Conservation (phyloP, 441 rosid genomes). For the Jatropha podagrica region DNA sequence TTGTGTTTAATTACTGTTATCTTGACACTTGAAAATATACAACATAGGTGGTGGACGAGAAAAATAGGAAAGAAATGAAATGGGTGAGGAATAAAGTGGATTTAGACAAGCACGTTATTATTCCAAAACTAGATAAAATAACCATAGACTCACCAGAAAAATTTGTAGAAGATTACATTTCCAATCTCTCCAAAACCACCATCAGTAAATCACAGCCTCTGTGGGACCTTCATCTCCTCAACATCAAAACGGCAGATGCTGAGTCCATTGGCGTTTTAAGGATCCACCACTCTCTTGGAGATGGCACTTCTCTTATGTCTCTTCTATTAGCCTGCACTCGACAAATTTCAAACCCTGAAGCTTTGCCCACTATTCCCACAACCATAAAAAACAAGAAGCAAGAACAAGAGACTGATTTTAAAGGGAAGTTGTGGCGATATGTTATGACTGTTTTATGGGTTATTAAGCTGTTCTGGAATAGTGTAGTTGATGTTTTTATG, state of each 20-base stretch:
- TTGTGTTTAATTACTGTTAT: neutral
- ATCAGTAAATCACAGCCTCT: conserved; percentile 38
- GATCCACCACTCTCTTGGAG: conserved; percentile 50
- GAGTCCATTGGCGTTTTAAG: conserved; percentile 25
- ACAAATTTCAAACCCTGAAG: conserved; percentile 20
- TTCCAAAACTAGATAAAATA: conserved; percentile 28
- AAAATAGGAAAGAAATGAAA: conserved; percentile 20
- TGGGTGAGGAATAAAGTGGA: conserved; percentile 29
- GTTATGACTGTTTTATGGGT: neutral
- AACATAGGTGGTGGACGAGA: conserved; percentile 9
- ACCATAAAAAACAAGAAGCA: neutral
- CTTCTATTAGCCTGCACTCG: conserved; percentile 32
- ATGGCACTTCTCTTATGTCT: conserved; percentile 44
- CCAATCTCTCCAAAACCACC: conserved; percentile 33
- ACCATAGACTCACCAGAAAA: conserved; percentile 29
- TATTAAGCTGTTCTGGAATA: conserved; percentile 17
- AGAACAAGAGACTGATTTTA: neutral
- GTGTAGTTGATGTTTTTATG: conserved; percentile 18
- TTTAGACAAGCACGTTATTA: conserved; percentile 35
- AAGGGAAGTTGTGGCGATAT: neutral
- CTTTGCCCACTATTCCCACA: neutral
- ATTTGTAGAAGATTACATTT: conserved; percentile 38
- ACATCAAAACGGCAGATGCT: conserved; percentile 31
- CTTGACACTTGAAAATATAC: neutral
- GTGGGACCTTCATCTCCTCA: conserved; percentile 49